Percentiles rank a stretch among this genome's conserved stretches.
Conservation (phyloP, 768 basidiomycete genomes). For the Xerocomellus amylosporus region DNA sequence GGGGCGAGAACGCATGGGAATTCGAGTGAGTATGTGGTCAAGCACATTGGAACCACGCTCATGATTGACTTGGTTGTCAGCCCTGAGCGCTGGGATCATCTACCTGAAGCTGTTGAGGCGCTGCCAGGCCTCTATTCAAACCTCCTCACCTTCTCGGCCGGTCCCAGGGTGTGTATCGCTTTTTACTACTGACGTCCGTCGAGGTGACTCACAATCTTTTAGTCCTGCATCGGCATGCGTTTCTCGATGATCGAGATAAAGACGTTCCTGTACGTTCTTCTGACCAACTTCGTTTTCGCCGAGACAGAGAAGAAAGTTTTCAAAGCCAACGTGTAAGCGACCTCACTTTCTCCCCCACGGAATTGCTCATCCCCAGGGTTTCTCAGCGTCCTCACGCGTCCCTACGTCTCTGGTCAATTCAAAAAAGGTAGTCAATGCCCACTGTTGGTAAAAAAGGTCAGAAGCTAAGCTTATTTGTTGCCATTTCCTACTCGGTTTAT, state of each 20-base stretch:
- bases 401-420: slow-evolving; percentile 53
- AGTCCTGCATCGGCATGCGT: slow-evolving; percentile 83
- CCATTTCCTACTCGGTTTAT: neutral
- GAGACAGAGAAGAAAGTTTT: slow-evolving; percentile 51
- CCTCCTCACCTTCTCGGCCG: slow-evolving; percentile 74
- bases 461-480: slow-evolving; percentile 2
- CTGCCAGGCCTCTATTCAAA: slow-evolving; percentile 72
- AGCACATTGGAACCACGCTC: neutral
- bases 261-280: slow-evolving; percentile 64
- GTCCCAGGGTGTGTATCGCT: slow-evolving; percentile 61
- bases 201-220: neutral
- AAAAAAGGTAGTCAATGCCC: slow-evolving; percentile 64
- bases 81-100: slow-evolving; percentile 77
- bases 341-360: neutral
- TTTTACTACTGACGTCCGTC: no score
- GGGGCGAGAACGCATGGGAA: slow-evolving; percentile 80
- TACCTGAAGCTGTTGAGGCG: slow-evolving; percentile 65
- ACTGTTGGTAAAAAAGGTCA: slow-evolving; percentile 43
- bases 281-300: slow-evolving; percentile 63
- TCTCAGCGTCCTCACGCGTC: slow-evolving; percentile 60
- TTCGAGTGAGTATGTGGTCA: slow-evolving; percentile 56
- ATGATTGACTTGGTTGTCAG: slow-evolving; percentile 35
- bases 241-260: slow-evolving; percentile 87
- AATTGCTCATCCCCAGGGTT: neutral
- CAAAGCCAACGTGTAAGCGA: slow-evolving; percentile 61